Base-by-base conservation (phyloP, 768 basidiomycete genomes). In the Boletus eberwhitei region DNA sequence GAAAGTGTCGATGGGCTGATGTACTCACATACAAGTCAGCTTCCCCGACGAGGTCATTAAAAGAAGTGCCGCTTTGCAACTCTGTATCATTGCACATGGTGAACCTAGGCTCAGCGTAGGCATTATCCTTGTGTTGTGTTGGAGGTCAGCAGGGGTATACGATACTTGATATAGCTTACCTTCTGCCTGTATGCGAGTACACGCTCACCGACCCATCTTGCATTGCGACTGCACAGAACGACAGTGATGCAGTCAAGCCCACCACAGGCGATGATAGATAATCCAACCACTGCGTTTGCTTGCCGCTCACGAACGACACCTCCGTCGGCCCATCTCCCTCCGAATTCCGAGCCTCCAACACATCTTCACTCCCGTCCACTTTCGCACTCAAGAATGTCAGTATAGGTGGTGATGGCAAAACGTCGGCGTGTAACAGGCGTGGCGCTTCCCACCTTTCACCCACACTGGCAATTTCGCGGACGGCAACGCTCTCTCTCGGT, bases 281-380 rank as follows among this genome's bases (percentile, higher is more conserved):
- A 70, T 98, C 95, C 41, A 95, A 71, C 93, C 95, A 98, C 50
- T 88, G 84, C 12, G 84, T 87, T 54, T 86, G 81, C 72, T 84
- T 85, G 34, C 80, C 78, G 63, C 75, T 80, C 50, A 81, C 72
- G 54, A 84, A 84, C 7, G 80, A 72, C 16, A 98, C 78, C 63
- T 93, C 92, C 17, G 81, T 79, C 5, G 79, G 76, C n/a, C 79
- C 80, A 47, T 75, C 79, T 39, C 80, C 78, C 55, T 87, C 88
- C 8, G 84, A 77, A 75, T 99, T 98, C 47, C 82, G 75, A 3
- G 75, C 90, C 68, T 98, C 93, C 37, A 97, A 71, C 8, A 85
- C 63, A 51, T 88, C 83, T 5, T 85, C 84, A 29, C 75, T 79
- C 5, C 83, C 85, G 11, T 90, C 86, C n/a, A 88, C 76, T 21